These are phyloP conservation scores for Globisporangium orthogonon DNA, from an alignment of 352 stramenopile genomes.

Conservation along the genomic window DNA sequence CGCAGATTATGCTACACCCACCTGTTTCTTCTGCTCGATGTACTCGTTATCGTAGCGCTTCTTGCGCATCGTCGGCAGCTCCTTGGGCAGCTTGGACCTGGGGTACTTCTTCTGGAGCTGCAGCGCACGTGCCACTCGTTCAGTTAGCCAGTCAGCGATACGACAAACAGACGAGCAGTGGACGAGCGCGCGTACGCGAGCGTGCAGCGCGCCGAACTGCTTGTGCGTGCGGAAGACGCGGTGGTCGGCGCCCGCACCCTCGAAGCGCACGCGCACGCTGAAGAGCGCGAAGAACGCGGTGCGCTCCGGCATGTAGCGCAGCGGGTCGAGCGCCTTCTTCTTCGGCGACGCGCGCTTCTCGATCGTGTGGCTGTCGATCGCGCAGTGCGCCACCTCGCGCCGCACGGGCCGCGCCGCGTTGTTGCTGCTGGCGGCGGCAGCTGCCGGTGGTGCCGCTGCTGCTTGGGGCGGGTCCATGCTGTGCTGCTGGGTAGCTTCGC, in stretches of 20 bases:
- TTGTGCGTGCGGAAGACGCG: constrained; percentile 61
- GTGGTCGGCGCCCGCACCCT: constrained; percentile 27
- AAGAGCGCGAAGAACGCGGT: constrained; percentile 51
- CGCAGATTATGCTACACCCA: constrained; percentile 1
- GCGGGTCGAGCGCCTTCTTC: constrained; percentile 66
- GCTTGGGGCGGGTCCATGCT: neutral
- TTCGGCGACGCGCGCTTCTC: constrained; percentile 52
- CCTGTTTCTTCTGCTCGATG: constrained; percentile 61
- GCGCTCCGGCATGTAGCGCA: constrained; percentile 59
- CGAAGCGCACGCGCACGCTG: constrained; percentile 44
- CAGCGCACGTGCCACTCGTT: neutral
- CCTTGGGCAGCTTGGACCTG: constrained; percentile 52
- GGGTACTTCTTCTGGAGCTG: constrained; percentile 73
- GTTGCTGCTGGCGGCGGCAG: neutral
- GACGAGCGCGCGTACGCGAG: constrained; percentile 18
- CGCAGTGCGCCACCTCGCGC: constrained; percentile 19
- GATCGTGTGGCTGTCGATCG: constrained; percentile 59
- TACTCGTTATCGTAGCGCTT: constrained; percentile 74
- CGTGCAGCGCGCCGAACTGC: constrained; percentile 53
- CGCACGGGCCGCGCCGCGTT: neutral
- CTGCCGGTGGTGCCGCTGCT: too few species aligned
- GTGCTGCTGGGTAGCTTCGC: too few species aligned
- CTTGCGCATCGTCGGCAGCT: constrained; percentile 57
- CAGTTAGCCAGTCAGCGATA: too few species aligned
- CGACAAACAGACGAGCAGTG: too few species aligned